Base-by-base conservation (phyloP, 164 flowering plant genomes). In the Chloranthus sessilifolius region DNA sequence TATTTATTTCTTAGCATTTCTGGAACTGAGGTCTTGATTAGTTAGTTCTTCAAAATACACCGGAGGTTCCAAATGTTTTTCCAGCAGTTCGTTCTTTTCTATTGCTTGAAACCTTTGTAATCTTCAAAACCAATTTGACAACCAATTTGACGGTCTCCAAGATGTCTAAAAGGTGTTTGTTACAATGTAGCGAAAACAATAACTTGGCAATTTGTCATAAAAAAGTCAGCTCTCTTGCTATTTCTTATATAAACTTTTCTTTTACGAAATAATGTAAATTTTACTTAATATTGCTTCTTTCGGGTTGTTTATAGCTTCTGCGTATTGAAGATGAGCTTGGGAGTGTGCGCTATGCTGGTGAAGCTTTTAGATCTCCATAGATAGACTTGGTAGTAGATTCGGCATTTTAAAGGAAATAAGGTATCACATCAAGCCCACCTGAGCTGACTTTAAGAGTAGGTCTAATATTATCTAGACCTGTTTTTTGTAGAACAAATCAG, bases 261-360 rank as follows among this genome's bases (percentile, higher is more conserved):
- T 14, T 3, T 34, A 11, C 2, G 41, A 37, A 38, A 48, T 19
- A 56, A 1, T 41, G 24, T 41, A 41, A 11, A 15, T 8, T 29
- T n/a, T 2, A 8, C 16, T 49, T 21, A 14, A 6, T 17, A 25
- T 30, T 16, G 1, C 19, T 20, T 27, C 3, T 9, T 17, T 26
- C 11, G 28, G 9, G 19, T 51, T 24, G 20, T 0, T 39, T 75
- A 47, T 83, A 90, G 95, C 95, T 90, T 65, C 64, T 84, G 46
- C 90, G 95, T 43, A 86, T 90, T 56, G 95, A 86, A 61, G 95
- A 90, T 71, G 97, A 90, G 60, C 87, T 90, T 19, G 94, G 97
- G 9, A 76, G 68, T 54, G 95, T 89, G 58, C 83, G 90, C 19
- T 86, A 82, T 66, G 95, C 94, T 47, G 97, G 97, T 51, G 83